Percentiles rank a stretch among this genome's conserved stretches.
phyloP scores from a whole-genome alignment of 2,329 filamentous ascomycete species.

The Diaporthe sp. region DNA sequence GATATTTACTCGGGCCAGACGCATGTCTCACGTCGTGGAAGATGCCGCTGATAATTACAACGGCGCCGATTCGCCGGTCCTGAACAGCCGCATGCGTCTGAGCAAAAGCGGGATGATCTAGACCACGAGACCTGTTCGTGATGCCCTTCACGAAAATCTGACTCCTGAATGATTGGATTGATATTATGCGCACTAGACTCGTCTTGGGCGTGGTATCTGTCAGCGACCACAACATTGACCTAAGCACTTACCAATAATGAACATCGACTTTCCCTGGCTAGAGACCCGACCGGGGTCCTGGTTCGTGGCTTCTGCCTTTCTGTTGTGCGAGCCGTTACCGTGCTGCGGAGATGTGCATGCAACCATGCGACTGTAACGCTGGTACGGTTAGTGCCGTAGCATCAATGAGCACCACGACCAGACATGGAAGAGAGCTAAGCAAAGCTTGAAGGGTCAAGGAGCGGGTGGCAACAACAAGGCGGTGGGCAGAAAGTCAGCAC shows the following conservation, averaged over 20 bases:
- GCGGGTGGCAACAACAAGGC: not conserved
- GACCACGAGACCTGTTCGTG: not conserved
- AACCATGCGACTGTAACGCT: slow-evolving; percentile 4
- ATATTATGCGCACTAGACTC: not conserved
- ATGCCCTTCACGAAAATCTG: not conserved
- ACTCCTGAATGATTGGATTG: not conserved
- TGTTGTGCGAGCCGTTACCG: too few species aligned
- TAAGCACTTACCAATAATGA: not conserved
- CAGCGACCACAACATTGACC: not conserved
- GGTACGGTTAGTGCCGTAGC: not conserved
- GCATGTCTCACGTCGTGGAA: too few species aligned
- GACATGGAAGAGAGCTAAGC: not conserved
- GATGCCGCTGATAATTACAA: not conserved
- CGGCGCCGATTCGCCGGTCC: not conserved
- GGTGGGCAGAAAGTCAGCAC: not conserved
- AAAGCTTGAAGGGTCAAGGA: too few species aligned
- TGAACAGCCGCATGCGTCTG: not conserved
- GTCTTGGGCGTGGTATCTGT: not conserved
- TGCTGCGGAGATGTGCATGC: not conserved
- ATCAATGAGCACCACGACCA: not conserved
- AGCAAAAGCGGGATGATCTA: not conserved
- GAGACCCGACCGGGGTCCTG: not conserved
- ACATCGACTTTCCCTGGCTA: fast-evolving
- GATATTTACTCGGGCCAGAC: too few species aligned
- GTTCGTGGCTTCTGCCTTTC: not conserved